A percentile compares a stretch with the other conserved stretches of the same genome.
These are phyloP conservation scores for Xerocomellus chrysenteron DNA, from an alignment of 768 basidiomycete genomes.

Conservation along the genomic window DNA sequence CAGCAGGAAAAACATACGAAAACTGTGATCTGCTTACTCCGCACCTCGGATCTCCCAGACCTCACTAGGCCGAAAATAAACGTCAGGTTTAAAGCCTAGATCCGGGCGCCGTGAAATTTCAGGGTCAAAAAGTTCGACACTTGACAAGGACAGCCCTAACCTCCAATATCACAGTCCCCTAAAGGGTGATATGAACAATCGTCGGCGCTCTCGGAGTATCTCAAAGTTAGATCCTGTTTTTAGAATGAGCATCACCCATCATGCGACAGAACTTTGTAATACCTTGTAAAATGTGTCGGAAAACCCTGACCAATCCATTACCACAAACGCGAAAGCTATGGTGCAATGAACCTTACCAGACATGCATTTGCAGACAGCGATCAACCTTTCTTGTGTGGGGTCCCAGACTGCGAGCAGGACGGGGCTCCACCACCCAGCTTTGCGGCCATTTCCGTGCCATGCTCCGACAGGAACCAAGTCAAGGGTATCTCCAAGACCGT, in stretches of 20 bases:
- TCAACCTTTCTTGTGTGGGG: slow-evolving; percentile 53
- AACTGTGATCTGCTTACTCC: slow-evolving; percentile 43
- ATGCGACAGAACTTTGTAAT: neutral
- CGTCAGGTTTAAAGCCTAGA: slow-evolving; percentile 59
- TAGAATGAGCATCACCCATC: slow-evolving; percentile 9
- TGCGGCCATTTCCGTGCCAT: slow-evolving; percentile 89
- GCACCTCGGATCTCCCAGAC: slow-evolving; percentile 91
- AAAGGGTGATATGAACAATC: slow-evolving; percentile 50
- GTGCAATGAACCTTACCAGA: slow-evolving; percentile 51
- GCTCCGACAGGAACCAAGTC: slow-evolving; percentile 76
- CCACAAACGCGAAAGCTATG: neutral
- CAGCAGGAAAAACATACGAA: slow-evolving; percentile 4
- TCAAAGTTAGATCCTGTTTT: slow-evolving; percentile 56
- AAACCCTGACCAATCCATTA: slow-evolving; percentile 54
- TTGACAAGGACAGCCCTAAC: slow-evolving; percentile 34
- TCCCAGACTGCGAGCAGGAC: slow-evolving; percentile 80
- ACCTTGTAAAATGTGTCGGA: slow-evolving; percentile 82
- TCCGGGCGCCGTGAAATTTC: neutral
- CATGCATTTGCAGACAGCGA: slow-evolving; percentile 90
- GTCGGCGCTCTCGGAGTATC: slow-evolving; percentile 58
- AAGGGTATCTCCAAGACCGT: slow-evolving; percentile 71
- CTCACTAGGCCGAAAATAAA: slow-evolving; percentile 69
- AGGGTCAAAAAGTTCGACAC: neutral
- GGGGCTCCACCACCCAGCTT: slow-evolving; percentile 91
- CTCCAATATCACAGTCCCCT: slow-evolving; percentile 67